Base-by-base conservation (phyloP, 257 asterid species). In the Galeopsis tetrahit region DNA sequence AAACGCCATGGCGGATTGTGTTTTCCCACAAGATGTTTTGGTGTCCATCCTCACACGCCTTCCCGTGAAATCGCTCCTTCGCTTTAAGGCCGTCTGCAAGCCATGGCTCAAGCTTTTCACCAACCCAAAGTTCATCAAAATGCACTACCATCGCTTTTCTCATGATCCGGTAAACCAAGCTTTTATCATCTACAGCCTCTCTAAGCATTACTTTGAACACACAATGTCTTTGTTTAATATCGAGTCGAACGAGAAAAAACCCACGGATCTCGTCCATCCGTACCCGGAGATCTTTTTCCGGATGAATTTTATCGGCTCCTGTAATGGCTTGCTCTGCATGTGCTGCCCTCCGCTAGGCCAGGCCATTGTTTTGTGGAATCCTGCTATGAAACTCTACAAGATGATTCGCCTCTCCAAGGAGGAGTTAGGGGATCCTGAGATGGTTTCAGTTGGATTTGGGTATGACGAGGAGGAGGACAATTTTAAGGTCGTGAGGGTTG, bases 11-110 rank as follows among this genome's bases (percentile, higher is more conserved):
- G 73, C 57, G 13, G 21, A 70, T 44, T 70, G 75, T 4, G 38
- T 58, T 1, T 3, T 70, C 36, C 75, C 75, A 8, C 13, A 38
- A 2, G 34, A 62, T 1, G 1, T 62, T 4, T 38, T 70, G 59
- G 6, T 43, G 36, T 31, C 11, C 75, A 70, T 70, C 48, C 68
- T 70, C 75, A 7, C 68, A 10, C 68, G 75, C 48, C 75, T 70
- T 11, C 75, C 68, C 4, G 75, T 70, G 60, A 70, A 70, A 32
- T 59, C 75, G 3, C 55, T 70, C 60, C 60, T 42, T 38, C 68
- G 68, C 8, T 40, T 63, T 9, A 63, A 59, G 15, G 2, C 44
- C 9, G 65, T 59, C 7, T 59, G 74, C 74, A 69, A 69, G 31
- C 65, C 74, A n/a, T 69, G 74, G 74, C 31, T 14, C 66, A 55